Percentiles rank a stretch among this genome's conserved stretches.
These are phyloP conservation scores for Colletotrichum destructivum DNA, from an alignment of 2,329 filamentous ascomycete species.

Conservation along the genomic window DNA sequence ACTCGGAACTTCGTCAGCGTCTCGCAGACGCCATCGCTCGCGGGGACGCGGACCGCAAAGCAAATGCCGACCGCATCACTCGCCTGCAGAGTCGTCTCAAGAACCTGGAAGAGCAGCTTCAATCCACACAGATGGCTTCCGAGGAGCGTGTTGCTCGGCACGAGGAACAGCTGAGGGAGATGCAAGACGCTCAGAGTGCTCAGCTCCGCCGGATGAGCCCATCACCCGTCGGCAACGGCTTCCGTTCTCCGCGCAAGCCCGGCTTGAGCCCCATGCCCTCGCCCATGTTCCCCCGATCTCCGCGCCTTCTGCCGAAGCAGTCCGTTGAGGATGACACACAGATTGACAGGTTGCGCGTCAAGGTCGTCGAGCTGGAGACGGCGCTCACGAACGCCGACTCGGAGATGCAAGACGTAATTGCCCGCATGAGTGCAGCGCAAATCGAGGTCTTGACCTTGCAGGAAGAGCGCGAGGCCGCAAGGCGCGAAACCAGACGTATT, in stretches of 20 bases:
- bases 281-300: constrained; percentile 60
- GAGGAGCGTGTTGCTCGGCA: constrained; percentile 88
- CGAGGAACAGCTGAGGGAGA: constrained; percentile 84
- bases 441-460: constrained; percentile 88
- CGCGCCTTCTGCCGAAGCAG: constrained; percentile 70
- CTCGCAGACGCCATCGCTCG: constrained; percentile 85
- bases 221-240: constrained; percentile 46
- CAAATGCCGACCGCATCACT: constrained; percentile 86
- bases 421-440: constrained; percentile 85
- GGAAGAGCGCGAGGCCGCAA: constrained; percentile 80
- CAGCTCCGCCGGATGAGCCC: constrained; percentile 83
- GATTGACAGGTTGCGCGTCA: constrained; percentile 81
- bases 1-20: constrained; percentile 81
- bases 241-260: constrained; percentile 53
- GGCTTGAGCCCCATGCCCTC: constrained; percentile 53
- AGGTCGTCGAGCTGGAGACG: constrained; percentile 88
- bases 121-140: constrained; percentile 86
- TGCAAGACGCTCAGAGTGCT: constrained; percentile 83
- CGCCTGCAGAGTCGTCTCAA: constrained; percentile 86
- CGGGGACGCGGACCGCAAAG: constrained; percentile 86
- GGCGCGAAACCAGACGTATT: constrained; percentile 78
- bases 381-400: constrained; percentile 72
- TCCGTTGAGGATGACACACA: constrained; percentile 81
- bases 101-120: constrained; percentile 85
- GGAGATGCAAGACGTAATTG: constrained; percentile 87